Evolutionary conservation across 345 rosid genomes (phyloP).

Genomic region (Toxicodendron radicans): DNA sequence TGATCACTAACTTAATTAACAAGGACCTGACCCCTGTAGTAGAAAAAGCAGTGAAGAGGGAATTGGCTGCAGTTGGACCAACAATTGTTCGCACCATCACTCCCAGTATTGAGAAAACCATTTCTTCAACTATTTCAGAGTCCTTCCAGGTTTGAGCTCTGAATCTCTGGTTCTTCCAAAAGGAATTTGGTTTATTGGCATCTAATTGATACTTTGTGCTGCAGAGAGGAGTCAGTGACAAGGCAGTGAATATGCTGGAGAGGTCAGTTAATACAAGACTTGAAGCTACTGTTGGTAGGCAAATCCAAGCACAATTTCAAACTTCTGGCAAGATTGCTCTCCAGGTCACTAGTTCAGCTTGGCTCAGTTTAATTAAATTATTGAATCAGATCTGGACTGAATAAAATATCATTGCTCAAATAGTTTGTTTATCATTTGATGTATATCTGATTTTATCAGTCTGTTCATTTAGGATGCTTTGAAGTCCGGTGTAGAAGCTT

Average conservation of each 20-base stretch:
- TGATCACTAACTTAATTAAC: slow-evolving; percentile 51
- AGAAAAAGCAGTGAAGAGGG: slow-evolving; percentile 74
- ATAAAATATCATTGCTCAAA: not conserved
- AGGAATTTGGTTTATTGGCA: slow-evolving; percentile 7
- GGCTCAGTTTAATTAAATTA: not conserved
- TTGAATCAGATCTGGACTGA: not conserved
- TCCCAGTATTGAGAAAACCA: slow-evolving; percentile 66
- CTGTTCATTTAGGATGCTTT: slow-evolving; percentile 58
- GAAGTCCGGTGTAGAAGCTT: slow-evolving; percentile 68
- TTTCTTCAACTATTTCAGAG: slow-evolving; percentile 65
- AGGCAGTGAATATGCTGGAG: slow-evolving; percentile 83
- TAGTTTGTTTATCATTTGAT: slow-evolving; percentile 8
- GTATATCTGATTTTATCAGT: slow-evolving; percentile 16
- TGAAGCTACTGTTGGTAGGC: slow-evolving; percentile 76
- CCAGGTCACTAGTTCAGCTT: slow-evolving; percentile 52
- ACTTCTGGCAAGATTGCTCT: slow-evolving; percentile 93
- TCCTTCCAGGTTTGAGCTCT: slow-evolving; percentile 76
- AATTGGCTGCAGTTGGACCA: slow-evolving; percentile 55
- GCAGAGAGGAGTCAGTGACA: slow-evolving; percentile 89
- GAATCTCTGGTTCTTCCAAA: slow-evolving; percentile 12
- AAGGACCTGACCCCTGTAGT: slow-evolving; percentile 59
- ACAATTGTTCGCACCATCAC: slow-evolving; percentile 51
- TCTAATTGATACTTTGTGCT: slow-evolving; percentile 25
- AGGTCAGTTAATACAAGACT: slow-evolving; percentile 79
- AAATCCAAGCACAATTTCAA: slow-evolving; percentile 88